Evolutionary conservation across 2,329 filamentous ascomycete species (phyloP).

Genomic region (Colletotrichum chrysophilum): DNA sequence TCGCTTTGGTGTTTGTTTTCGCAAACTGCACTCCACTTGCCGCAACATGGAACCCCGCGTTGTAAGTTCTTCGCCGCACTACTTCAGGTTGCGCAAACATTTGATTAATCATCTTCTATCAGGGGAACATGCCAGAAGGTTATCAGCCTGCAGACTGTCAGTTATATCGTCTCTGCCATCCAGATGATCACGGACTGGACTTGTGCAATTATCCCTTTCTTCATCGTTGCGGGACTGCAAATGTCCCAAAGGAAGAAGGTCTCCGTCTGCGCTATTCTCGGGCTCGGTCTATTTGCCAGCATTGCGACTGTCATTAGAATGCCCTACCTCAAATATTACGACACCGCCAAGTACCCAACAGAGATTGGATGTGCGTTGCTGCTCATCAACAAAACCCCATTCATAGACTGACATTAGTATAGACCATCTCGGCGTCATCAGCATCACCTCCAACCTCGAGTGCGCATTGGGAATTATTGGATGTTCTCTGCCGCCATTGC

Average conservation of each 20-base stretch:
- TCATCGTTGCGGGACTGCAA: conserved; percentile 29
- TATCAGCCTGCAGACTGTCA: conserved; percentile 17
- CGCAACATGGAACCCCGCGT: conserved; percentile 24
- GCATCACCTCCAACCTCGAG: not conserved
- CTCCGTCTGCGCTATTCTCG: not conserved
- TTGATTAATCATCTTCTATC: not conserved
- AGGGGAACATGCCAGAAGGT: conserved; percentile 4
- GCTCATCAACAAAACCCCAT: fast-evolving
- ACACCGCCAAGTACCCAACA: not conserved
- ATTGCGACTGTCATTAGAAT: not conserved
- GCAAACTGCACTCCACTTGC: conserved; percentile 24
- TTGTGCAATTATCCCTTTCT: conserved; percentile 32
- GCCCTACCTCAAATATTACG: not conserved
- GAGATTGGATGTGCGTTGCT: not conserved
- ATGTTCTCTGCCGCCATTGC: not conserved
- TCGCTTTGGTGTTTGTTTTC: conserved; percentile 24
- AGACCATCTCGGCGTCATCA: conserved; percentile 5
- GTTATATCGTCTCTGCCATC: conserved; percentile 24
- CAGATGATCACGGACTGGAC: conserved; percentile 31
- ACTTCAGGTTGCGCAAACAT: fast-evolving
- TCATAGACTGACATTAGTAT: not conserved
- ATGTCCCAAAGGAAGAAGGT: conserved; percentile 29
- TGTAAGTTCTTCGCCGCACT: conserved; percentile 9
- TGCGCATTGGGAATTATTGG: not conserved
- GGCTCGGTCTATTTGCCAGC: not conserved